Percentiles rank a stretch among this genome's conserved stretches.
Conservation (phyloP, 306 rosid species). For the Begonia peltatifolia region DNA sequence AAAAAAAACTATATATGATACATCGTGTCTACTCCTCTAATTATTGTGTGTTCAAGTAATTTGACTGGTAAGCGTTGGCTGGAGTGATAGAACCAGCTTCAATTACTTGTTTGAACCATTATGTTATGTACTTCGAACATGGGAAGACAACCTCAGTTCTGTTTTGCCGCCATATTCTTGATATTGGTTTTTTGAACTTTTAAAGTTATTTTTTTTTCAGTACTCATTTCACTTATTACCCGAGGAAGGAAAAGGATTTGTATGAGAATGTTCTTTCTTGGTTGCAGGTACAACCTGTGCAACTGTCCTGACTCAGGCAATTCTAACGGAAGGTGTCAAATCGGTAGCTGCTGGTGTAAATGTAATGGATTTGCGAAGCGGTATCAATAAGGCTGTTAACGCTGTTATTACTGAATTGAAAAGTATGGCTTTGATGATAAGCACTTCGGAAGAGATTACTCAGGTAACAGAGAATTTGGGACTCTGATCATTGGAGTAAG, state of each 20-base stretch:
- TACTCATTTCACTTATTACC: not conserved
- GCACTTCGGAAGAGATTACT: slow-evolving; percentile 84
- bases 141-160: too few species aligned
- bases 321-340: slow-evolving; percentile 83
- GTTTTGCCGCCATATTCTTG: too few species aligned
- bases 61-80: too few species aligned
- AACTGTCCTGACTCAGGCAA: slow-evolving; percentile 83
- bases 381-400: slow-evolving; percentile 80
- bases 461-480: slow-evolving; percentile 38
- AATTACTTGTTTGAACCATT: too few species aligned
- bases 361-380: slow-evolving; percentile 82
- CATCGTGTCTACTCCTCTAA: too few species aligned
- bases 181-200: too few species aligned
- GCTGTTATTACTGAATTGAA: slow-evolving; percentile 71
- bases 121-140: too few species aligned
- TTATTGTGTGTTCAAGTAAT: too few species aligned
- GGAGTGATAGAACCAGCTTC: too few species aligned
- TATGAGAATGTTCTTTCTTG: slow-evolving; percentile 10
- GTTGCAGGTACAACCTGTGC: slow-evolving; percentile 93
- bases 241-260: not conserved
- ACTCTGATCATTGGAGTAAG: not conserved
- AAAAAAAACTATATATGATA: too few species aligned
- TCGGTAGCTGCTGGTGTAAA: slow-evolving; percentile 86
- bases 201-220: not conserved
- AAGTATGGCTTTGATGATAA: slow-evolving; percentile 70